These are phyloP conservation scores for Syzygium grande DNA, from an alignment of 345 rosid genomes.

Conservation along the genomic window DNA sequence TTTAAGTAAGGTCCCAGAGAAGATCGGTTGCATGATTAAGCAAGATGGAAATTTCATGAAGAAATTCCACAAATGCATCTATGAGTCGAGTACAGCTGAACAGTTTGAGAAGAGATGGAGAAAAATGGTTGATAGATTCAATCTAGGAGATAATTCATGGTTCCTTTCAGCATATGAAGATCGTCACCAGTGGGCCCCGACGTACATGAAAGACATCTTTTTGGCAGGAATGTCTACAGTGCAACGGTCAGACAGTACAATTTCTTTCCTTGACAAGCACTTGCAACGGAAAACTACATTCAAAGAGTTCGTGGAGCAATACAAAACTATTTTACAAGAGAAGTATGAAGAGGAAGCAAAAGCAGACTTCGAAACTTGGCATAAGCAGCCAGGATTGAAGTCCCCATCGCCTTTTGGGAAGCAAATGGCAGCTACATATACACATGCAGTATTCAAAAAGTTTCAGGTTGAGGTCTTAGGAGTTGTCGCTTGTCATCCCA, in stretches of 20 bases:
- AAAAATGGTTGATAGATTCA: conserved; percentile 28
- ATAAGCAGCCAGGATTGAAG: conserved; percentile 13
- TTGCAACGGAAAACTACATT: conserved; percentile 16
- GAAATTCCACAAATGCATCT: conserved; percentile 22
- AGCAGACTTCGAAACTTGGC: conserved; percentile 21
- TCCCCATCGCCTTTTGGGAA: conserved; percentile 31
- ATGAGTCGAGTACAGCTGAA: conserved; percentile 20
- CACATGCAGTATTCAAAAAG: conserved; percentile 27
- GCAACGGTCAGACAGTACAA: conserved; percentile 16
- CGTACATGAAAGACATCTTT: conserved; percentile 14
- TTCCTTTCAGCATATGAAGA: conserved; percentile 16
- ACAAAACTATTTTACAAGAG: conserved; percentile 12
- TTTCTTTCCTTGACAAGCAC: conserved; percentile 31
- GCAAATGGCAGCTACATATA: conserved; percentile 24
- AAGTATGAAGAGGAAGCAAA: conserved; percentile 24
- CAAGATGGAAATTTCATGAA: conserved; percentile 11
- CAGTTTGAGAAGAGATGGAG: conserved; percentile 37
- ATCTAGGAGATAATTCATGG: conserved; percentile 24
- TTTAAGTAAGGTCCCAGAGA: conserved; percentile 17
- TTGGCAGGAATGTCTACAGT: conserved; percentile 33
- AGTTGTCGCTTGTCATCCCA: conserved; percentile 26
- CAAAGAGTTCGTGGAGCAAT: conserved; percentile 31
- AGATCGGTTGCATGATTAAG: neutral
- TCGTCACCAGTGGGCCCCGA: conserved; percentile 32
- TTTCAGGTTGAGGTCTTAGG: conserved; percentile 39